A percentile compares a stretch with the other conserved stretches of the same genome.
These are phyloP conservation scores for Castanopsis chinensis DNA, from an alignment of 306 rosid genomes.

Conservation along the genomic window DNA sequence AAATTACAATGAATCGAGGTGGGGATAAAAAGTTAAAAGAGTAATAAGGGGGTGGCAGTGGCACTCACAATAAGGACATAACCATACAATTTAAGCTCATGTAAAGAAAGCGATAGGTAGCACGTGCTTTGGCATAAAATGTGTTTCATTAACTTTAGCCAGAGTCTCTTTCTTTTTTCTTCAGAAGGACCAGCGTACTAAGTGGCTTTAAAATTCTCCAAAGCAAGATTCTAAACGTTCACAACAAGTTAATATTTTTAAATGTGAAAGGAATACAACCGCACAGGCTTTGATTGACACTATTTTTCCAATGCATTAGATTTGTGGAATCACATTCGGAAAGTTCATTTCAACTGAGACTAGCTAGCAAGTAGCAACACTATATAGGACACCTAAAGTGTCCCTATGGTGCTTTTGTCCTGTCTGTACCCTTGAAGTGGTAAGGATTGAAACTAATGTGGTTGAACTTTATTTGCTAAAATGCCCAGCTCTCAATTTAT, in stretches of 20 bases:
- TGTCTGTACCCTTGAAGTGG: too few species aligned
- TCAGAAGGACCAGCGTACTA: not conserved
- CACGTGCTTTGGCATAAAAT: conserved; percentile 11
- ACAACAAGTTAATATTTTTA: not conserved
- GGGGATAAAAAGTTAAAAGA: not conserved
- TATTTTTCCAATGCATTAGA: too few species aligned
- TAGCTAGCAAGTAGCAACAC: not conserved
- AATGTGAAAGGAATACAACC: conserved; percentile 9
- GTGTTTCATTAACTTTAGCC: not conserved
- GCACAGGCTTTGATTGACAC: not conserved
- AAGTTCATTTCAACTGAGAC: not conserved
- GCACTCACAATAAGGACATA: not conserved
- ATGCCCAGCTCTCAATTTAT: not conserved
- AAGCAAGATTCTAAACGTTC: not conserved
- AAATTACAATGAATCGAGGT: not conserved
- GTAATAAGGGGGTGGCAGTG: not conserved
- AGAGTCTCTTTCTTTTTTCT: conserved; percentile 4
- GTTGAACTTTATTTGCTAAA: too few species aligned
- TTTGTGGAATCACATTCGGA: not conserved
- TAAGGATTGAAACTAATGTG: too few species aligned
- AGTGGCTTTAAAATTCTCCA: not conserved
- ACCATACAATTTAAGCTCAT: too few species aligned
- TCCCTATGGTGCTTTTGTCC: too few species aligned
- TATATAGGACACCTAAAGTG: too few species aligned
- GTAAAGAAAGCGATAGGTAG: not conserved